Evolutionary conservation across 1,284 basidiomycete genomes (phyloP).

Genomic region (Ganoderma resinaceum): DNA sequence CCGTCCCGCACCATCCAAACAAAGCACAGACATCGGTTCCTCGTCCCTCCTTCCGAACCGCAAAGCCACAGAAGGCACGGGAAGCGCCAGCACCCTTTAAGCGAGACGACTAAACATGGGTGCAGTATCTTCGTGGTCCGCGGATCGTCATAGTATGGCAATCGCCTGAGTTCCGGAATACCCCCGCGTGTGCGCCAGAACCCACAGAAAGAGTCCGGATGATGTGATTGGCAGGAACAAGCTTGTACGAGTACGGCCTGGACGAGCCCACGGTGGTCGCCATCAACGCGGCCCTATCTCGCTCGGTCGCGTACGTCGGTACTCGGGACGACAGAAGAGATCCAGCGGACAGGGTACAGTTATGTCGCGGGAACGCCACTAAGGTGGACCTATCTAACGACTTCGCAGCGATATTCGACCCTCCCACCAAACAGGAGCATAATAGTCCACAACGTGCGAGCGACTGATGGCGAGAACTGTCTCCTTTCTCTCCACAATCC

Average conservation of each 20-base stretch:
- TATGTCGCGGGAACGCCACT: constrained; percentile 14
- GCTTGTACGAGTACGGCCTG: constrained; percentile 22
- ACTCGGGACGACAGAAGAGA: constrained; percentile 27
- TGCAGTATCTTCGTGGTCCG: constrained; percentile 21
- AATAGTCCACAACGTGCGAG: neutral
- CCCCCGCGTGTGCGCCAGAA: constrained; percentile 23
- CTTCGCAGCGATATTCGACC: neutral
- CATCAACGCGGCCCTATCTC: constrained; percentile 27
- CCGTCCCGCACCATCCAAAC: constrained; percentile 3
- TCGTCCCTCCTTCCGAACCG: constrained; percentile 27
- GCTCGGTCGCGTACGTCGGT: constrained; percentile 15
- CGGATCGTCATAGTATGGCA: constrained; percentile 30
- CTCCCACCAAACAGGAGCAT: neutral
- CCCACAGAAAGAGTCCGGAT: constrained; percentile 17
- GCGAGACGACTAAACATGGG: constrained; percentile 14
- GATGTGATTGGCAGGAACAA: constrained; percentile 31
- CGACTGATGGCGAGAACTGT: neutral
- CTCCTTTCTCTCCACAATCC: neutral
- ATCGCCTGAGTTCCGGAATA: constrained; percentile 26
- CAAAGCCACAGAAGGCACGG: constrained; percentile 24
- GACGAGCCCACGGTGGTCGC: constrained; percentile 16
- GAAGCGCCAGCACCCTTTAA: constrained; percentile 11
- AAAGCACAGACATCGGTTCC: constrained; percentile 21
- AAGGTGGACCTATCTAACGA: neutral
- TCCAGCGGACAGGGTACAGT: constrained; percentile 21